Evolutionary conservation across 2,329 filamentous ascomycete genomes (phyloP), one percentile per base, ranked within the genome.

Genomic region (Didymella pinodella): DNA sequence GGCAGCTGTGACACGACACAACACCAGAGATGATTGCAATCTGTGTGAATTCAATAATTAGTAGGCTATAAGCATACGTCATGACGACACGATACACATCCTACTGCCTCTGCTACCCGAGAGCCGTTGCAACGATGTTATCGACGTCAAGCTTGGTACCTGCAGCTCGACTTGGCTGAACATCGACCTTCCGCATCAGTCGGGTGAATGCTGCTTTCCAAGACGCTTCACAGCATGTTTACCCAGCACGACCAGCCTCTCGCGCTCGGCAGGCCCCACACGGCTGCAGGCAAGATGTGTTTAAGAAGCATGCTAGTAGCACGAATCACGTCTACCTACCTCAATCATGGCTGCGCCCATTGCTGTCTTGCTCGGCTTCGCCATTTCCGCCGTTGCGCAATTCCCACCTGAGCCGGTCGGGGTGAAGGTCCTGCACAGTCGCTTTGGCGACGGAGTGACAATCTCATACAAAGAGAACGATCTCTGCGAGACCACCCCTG

Each of bases 401-500:
- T 61, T 67, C 36, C 65, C 61, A 11, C 54, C 58, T 2, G 56
- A 48, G 40, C 62, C 63, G 8, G 53, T 29, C 7, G 62, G 63
- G 4, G 50, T 60, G 6, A 66, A 64, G 22, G 65, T 68, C 7
- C 34, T 66, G 25, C 56, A 62, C n/a, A 36, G 43, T 68, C 69
- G 2, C 8, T 65, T 70, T 54, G 65, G 64, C 26, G 61, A 68
- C 11, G 70, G 67, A 16, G 65, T 66, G 4, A 64, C 44, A 8
- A 69, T 73, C 22, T 63, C 64, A 1, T 72, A 69, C 58, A 73
- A 73, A 46, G 59, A 70, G 62, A 67, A 69, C 14, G 82, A 82
- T 6, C 83, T 84, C 57, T 85, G 83, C 65, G 83, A 86, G 73
- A 82, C 80, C 1, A 83, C 81, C 3, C 81, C 81, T 1, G 79